Evolutionary conservation across 2,329 filamentous ascomycete species (phyloP), one percentile per base, ranked within the genome.

Genomic region (Apiospora phragmitis): DNA sequence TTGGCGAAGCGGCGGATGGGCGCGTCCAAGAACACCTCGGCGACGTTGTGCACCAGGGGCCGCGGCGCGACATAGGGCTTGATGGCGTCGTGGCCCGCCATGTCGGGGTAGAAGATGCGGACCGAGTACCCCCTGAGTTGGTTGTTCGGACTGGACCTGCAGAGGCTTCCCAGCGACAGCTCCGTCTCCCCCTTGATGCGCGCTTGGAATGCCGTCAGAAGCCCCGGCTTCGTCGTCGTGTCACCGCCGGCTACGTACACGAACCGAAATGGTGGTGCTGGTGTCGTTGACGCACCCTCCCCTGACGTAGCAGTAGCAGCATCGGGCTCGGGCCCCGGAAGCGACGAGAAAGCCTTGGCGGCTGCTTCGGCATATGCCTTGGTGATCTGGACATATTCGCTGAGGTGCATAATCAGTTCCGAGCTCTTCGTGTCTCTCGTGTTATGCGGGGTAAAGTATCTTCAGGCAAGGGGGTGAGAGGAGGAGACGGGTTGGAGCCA

Each of bases 111-210:
- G 0, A 77, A 88, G 0, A 91, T 90, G 0, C 92, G 85, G 7
- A 91, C 82, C 12, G 85, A 88, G 73, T 87, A 87, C 1, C 87
- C 83, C 38, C 82, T 84, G 70, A 94, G 84, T 16, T 21, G 18
- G 9, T 81, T 79, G 0, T 84, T 80, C 65, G 83, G 83, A 8
- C 21, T 47, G 21, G 21, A n/a, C 7, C 77, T 76, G 2, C 79
- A 79, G 3, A 82, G 79, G 43, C 18, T 21, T n/a, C 43, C 43
- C 73, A 93, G 79, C 0, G 85, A 83, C 1, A 91, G 83, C 80
- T 95, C 93, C 0, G 88, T 87, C 77, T 89, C 85, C 14, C 92
- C 93, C 79, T 95, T 94, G 70, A 92, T 84, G 18, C 86, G 83
- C 1, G 84, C 90, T 75, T 88, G 94, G 55, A 88, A 80, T n/a